phyloP scores from a whole-genome alignment of 495 filamentous ascomycete genomes.

The Aspergillus cavernicola region DNA sequence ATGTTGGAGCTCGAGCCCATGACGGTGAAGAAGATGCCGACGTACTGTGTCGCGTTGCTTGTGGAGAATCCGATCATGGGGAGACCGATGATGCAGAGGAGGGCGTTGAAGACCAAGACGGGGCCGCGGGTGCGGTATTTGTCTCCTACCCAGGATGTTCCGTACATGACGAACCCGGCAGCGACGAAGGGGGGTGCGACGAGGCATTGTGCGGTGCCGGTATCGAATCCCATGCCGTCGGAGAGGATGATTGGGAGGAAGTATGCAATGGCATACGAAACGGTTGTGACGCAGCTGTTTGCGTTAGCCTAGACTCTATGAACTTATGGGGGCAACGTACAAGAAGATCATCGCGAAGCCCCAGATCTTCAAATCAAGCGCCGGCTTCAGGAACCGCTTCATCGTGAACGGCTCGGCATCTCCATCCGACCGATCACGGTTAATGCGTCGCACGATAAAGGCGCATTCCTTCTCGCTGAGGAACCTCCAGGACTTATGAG shows the following conservation, averaged over 20 bases:
- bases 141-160: constrained; percentile 51
- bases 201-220: constrained; percentile 57
- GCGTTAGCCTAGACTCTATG: too few relatives aligned
- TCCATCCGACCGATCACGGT: constrained; percentile 56
- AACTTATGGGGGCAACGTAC: constrained; percentile 19
- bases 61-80: constrained; percentile 51
- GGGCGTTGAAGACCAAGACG: constrained; percentile 52
- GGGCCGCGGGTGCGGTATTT: constrained; percentile 54
- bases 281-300: constrained; percentile 48
- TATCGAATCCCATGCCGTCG: constrained; percentile 53
- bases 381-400: constrained; percentile 45
- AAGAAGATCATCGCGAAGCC: constrained; percentile 57
- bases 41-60: constrained; percentile 51
- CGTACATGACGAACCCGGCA: constrained; percentile 57
- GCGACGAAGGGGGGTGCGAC: constrained; percentile 60
- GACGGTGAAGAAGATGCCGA: constrained; percentile 61
- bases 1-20: constrained; percentile 60
- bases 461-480: constrained; percentile 44
- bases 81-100: constrained; percentile 48
- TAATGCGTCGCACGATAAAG: constrained; percentile 56
- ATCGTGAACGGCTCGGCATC: constrained; percentile 47
- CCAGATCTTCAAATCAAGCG: constrained; percentile 58
- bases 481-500: constrained; percentile 51
- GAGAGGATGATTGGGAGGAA: constrained; percentile 64
- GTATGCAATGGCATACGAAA: constrained; percentile 62